Percentiles rank a stretch among this genome's conserved stretches.
These are phyloP conservation scores for Alnus rubra DNA, from an alignment of 306 rosid species.

Conservation along the genomic window DNA sequence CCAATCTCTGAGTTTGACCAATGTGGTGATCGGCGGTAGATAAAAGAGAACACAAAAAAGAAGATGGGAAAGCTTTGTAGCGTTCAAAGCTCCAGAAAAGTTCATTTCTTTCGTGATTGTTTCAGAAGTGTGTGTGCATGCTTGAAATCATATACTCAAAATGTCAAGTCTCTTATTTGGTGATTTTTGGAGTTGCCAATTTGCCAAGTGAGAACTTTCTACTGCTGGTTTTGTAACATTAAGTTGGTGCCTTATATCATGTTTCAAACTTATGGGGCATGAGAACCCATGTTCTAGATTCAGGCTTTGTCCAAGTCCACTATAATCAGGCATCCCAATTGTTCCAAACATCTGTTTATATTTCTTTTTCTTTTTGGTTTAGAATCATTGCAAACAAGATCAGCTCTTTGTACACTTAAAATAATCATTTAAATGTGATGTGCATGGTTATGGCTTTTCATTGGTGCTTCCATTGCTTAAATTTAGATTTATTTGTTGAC, in stretches of 20 bases:
- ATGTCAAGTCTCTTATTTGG: not conserved
- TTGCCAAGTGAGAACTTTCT: not conserved
- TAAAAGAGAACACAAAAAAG: too few species aligned
- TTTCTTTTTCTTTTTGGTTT: too few species aligned
- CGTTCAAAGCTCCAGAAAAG: too few species aligned
- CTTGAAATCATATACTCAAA: not conserved
- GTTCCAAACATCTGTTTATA: not conserved
- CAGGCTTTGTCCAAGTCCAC: conserved; percentile 4
- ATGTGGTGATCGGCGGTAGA: too few species aligned
- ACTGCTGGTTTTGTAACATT: conserved; percentile 7
- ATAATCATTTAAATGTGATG: not conserved
- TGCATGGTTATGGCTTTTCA: conserved; percentile 7
- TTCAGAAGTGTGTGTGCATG: not conserved
- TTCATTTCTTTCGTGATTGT: too few species aligned
- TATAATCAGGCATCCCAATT: not conserved
- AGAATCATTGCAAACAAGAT: too few species aligned
- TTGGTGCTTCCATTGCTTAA: conserved; percentile 19
- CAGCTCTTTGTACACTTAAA: too few species aligned
- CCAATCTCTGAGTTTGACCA: too few species aligned
- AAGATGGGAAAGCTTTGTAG: too few species aligned
- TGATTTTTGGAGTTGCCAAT: not conserved
- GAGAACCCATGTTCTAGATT: conserved; percentile 13
- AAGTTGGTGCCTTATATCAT: conserved; percentile 14
- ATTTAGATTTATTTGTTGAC: conserved; percentile 14
- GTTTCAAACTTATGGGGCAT: conserved; percentile 3